These are phyloP conservation scores for Poa annua DNA, from an alignment of 176 grass and related monocot species.

Conservation along the genomic window DNA sequence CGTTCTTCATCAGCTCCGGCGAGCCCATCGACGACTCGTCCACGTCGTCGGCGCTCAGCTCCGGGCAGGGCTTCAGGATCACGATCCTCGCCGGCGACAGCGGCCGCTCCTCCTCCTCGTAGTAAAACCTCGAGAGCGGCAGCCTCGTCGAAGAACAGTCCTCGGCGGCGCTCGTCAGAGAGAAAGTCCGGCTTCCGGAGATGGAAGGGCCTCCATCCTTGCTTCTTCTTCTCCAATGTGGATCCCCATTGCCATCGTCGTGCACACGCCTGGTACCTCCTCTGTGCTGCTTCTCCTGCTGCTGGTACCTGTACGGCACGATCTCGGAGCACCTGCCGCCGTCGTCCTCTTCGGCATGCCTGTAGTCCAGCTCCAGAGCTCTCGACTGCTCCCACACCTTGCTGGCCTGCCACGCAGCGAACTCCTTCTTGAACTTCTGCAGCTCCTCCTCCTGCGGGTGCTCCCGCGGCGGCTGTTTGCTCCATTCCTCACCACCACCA, in stretches of 20 bases:
- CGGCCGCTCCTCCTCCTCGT: constrained; percentile 48
- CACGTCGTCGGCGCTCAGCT: constrained; percentile 61
- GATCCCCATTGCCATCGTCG: constrained; percentile 35
- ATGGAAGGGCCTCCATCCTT: constrained; percentile 46
- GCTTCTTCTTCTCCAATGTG: constrained; percentile 30
- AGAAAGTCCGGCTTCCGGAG: constrained; percentile 54
- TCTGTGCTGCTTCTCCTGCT: constrained; percentile 22
- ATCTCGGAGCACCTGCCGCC: constrained; percentile 18
- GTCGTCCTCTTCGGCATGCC: constrained; percentile 10
- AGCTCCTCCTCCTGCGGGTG: constrained; percentile 95
- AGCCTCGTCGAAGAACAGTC: constrained; percentile 28
- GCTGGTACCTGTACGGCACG: constrained; percentile 51
- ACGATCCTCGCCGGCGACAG: constrained; percentile 79
- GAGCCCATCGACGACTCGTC: constrained; percentile 81
- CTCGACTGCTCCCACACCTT: constrained; percentile 56
- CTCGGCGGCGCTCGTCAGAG: constrained; percentile 38
- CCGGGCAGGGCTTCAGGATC: constrained; percentile 82
- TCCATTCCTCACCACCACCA: constrained; percentile 16
- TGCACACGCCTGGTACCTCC: background rate
- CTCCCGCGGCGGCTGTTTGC: constrained; percentile 64
- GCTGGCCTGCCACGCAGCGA: constrained; percentile 84
- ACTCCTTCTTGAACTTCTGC: constrained; percentile 97
- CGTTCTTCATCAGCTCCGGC: constrained; percentile 78
- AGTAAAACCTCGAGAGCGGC: constrained; percentile 47
- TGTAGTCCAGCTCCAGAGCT: constrained; percentile 55